These are phyloP conservation scores for Epichloe brachyelytri DNA, from an alignment of 2,329 filamentous ascomycete genomes.

Conservation along the genomic window DNA sequence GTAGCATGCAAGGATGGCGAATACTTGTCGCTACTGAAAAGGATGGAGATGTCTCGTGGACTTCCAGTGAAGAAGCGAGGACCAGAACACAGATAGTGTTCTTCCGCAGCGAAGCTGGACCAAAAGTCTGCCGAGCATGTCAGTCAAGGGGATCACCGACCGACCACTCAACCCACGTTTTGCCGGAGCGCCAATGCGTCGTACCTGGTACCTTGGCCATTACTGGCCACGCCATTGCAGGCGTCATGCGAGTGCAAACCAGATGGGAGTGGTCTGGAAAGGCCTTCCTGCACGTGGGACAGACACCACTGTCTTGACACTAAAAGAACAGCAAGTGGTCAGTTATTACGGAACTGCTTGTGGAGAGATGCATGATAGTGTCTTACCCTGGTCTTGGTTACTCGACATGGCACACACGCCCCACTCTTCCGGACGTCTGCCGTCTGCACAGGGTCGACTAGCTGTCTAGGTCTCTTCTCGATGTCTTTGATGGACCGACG, in stretches of 20 bases:
- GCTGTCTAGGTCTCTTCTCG: conserved; percentile 24
- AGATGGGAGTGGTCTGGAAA: conserved; percentile 28
- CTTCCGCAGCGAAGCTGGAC: conserved; percentile 21
- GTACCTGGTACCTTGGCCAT: conserved; percentile 26
- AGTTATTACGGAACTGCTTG: conserved; percentile 12
- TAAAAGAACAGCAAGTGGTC: conserved; percentile 15
- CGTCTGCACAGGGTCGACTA: conserved; percentile 30
- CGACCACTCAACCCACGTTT: background rate
- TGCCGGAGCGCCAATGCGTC: conserved; percentile 9
- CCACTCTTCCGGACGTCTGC: conserved; percentile 35
- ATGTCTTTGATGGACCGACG: conserved; percentile 20
- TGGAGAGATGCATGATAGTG: conserved; percentile 9
- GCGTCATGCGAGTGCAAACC: conserved; percentile 26
- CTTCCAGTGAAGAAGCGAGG: conserved; percentile 25
- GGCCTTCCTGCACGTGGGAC: conserved; percentile 27
- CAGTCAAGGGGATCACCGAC: background rate
- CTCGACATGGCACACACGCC: conserved; percentile 35
- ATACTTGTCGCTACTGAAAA: conserved; percentile 21
- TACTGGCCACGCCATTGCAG: conserved; percentile 24
- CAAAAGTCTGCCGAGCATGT: conserved; percentile 23
- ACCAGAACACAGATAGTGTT: conserved; percentile 20
- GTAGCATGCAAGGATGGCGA: conserved; percentile 26
- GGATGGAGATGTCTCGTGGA: conserved; percentile 23
- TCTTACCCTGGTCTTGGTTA: conserved; percentile 35
- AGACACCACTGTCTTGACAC: conserved; percentile 29